phyloP scores from a whole-genome alignment of 148 eudicot species.

The Cornus suecica region DNA sequence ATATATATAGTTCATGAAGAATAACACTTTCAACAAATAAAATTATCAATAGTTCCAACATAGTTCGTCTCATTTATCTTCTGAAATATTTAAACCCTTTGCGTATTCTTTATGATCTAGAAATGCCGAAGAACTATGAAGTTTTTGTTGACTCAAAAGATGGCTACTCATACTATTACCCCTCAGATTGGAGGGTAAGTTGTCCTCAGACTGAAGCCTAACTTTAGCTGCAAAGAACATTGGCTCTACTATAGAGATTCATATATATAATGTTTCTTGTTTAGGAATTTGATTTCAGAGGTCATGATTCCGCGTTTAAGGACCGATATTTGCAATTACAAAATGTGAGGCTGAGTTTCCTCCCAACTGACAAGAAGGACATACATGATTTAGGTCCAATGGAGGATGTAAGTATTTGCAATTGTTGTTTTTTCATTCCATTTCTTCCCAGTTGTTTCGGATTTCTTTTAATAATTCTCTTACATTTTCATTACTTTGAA shows the following conservation, averaged over 20 bases:
- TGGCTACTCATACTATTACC: conserved; percentile 87
- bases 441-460: not conserved
- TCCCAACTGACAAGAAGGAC: conserved; percentile 77
- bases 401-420: conserved; percentile 43
- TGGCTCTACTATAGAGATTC: not conserved
- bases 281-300: conserved; percentile 76
- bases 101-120: conserved; percentile 24
- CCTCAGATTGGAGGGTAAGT: conserved; percentile 96
- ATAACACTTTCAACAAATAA: not conserved
- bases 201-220: not conserved
- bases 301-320: conserved; percentile 86
- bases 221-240: not conserved
- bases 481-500: conserved; percentile 14
- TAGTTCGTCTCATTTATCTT: not conserved
- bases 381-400: conserved; percentile 80
- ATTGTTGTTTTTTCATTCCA: not conserved
- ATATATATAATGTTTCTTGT: not conserved
- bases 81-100: not conserved
- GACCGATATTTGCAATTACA: conserved; percentile 73
- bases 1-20: not conserved
- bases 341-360: conserved; percentile 79
- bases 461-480: not conserved
- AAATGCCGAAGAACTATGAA: conserved; percentile 47
- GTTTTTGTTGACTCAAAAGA: conserved; percentile 67
- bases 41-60: not conserved